Conservation (phyloP, 2,329 filamentous ascomycete genomes). For the Acarospora socialis region DNA sequence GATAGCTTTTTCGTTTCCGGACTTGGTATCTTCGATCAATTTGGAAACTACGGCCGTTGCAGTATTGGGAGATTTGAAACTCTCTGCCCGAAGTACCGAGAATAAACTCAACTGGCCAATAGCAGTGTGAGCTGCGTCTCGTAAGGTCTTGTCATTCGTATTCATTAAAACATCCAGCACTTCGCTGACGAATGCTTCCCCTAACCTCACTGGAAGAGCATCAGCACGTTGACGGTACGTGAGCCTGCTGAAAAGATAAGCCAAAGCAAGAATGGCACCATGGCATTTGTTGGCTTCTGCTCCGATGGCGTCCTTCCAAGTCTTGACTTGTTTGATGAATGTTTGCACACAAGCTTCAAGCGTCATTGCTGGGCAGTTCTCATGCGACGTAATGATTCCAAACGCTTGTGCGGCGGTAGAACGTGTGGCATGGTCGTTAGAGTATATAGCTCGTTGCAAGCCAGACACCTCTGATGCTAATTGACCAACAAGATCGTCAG, state of each 20-base stretch:
- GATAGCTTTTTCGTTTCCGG: slow-evolving; percentile 70
- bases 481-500: slow-evolving; percentile 37
- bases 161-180: slow-evolving; percentile 39
- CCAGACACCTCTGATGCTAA: slow-evolving; percentile 36
- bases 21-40: slow-evolving; percentile 55
- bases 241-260: slow-evolving; percentile 43
- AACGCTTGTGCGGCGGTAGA: slow-evolving; percentile 53
- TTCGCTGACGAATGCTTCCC: slow-evolving; percentile 29
- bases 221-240: slow-evolving; percentile 35
- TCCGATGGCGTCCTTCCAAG: slow-evolving; percentile 47
- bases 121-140: slow-evolving; percentile 42
- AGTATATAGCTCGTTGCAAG: slow-evolving; percentile 48
- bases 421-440: slow-evolving; percentile 57
- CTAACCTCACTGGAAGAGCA: too few relatives aligned
- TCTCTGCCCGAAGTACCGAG: slow-evolving; percentile 30
- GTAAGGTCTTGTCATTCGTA: slow-evolving; percentile 41
- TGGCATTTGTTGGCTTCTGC: slow-evolving; percentile 44
- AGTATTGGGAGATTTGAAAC: too few relatives aligned
- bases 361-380: slow-evolving; percentile 26
- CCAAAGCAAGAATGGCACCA: slow-evolving; percentile 44
- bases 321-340: slow-evolving; percentile 33
- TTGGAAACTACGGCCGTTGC: slow-evolving; percentile 34
- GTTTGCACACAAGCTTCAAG: slow-evolving; percentile 27
- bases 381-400: slow-evolving; percentile 62
- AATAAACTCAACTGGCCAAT: slow-evolving; percentile 50